Percentiles rank a stretch among this genome's conserved stretches.
Conservation (phyloP, 305 asterid species). For the Fraxinus paxiana region DNA sequence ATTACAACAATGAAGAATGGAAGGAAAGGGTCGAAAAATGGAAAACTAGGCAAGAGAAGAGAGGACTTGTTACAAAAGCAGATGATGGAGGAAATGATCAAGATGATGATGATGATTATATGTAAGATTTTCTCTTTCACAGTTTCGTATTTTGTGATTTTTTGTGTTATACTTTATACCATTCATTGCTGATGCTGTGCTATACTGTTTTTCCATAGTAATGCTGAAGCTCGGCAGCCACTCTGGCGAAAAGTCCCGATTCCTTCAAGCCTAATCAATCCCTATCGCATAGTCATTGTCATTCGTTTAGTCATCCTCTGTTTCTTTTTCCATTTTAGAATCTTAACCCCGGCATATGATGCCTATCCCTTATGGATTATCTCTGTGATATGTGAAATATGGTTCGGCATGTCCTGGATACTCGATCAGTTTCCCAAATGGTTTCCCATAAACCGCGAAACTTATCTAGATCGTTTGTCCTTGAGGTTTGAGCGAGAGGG, state of each 20-base stretch:
- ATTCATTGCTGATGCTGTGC: conserved; percentile 1
- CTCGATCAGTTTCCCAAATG: conserved; percentile 88
- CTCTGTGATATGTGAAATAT: conserved; percentile 76
- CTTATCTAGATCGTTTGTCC: conserved; percentile 71
- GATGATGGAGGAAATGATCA: conserved; percentile 43
- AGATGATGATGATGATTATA: conserved; percentile 52
- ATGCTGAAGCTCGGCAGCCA: conserved; percentile 83
- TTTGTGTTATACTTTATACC: background rate
- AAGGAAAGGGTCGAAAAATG: conserved; percentile 73
- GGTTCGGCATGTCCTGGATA: conserved; percentile 84
- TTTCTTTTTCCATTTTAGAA: conserved; percentile 74
- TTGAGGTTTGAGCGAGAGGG: conserved; percentile 73
- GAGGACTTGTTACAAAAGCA: conserved; percentile 52
- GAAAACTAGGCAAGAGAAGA: conserved; percentile 71
- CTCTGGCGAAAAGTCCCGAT: conserved; percentile 79
- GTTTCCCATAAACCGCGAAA: conserved; percentile 71
- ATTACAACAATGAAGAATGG: conserved; percentile 58
- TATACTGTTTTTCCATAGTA: conserved; percentile 31
- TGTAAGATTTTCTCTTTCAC: conserved; percentile 34
- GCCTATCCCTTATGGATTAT: conserved; percentile 75
- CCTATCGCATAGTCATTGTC: conserved; percentile 75
- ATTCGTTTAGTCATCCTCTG: conserved; percentile 55
- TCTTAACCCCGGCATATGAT: conserved; percentile 61
- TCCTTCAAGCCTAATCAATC: conserved; percentile 65
- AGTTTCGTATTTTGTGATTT: background rate